Evolutionary conservation across 1,284 basidiomycete species (phyloP).

Genomic region (Puccinia triticina): DNA sequence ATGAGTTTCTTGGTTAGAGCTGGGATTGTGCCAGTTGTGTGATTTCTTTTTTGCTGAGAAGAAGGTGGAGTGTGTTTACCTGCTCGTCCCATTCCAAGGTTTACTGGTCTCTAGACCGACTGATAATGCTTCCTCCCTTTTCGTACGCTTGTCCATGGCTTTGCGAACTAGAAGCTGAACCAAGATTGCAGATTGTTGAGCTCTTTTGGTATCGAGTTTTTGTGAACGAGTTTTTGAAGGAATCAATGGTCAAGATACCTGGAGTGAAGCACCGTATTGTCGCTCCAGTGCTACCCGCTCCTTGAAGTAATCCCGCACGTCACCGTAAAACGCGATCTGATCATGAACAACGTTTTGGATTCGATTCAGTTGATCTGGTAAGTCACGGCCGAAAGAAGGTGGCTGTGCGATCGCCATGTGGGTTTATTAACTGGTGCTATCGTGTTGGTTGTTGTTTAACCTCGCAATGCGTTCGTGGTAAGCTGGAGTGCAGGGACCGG

Average conservation of each 20-base stretch:
- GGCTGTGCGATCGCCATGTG: neutral
- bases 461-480: no score
- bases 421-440: neutral
- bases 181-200: conserved; percentile 61
- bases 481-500: no score
- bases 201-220: neutral
- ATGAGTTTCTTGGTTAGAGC: neutral
- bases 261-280: conserved; percentile 67
- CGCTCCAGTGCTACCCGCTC: conserved; percentile 71
- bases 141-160: conserved; percentile 71
- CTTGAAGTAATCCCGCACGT: conserved; percentile 68
- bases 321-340: conserved; percentile 52
- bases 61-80: conserved; percentile 53
- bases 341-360: conserved; percentile 51
- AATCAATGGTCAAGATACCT: neutral
- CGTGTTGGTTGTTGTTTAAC: no score
- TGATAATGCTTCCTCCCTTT: conserved; percentile 65
- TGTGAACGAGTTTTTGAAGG: neutral
- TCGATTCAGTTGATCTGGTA: conserved; percentile 52
- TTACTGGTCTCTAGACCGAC: conserved; percentile 72
- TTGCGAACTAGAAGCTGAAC: conserved; percentile 70
- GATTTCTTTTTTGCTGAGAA: conserved; percentile 64
- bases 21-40: neutral
- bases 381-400: conserved; percentile 51
- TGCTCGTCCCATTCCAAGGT: conserved; percentile 66